Evolutionary conservation across 495 filamentous ascomycete genomes (phyloP), one percentile per base, ranked within the genome.

Genomic region (Xeromyces bisporus): DNA sequence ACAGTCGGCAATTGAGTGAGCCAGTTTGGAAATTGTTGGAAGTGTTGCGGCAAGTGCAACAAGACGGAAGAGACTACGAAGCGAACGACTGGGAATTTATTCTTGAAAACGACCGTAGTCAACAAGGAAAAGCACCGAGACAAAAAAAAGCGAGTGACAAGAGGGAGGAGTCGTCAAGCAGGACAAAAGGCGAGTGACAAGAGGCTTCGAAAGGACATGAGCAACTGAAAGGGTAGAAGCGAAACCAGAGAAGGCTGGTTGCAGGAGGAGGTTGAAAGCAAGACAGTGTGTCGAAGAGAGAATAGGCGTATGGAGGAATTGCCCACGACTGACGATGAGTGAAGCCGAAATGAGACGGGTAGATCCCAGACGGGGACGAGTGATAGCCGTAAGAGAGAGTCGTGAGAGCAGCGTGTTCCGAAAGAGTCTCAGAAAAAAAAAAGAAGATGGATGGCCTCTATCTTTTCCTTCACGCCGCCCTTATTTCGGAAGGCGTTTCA

Each of bases 1-100:
- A 51, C 57, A 50, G 54, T 63, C 55, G 33, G 51, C 50, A 50
- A 54, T 62, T 51, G 58, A 64, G 47, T 60, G 62, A 59, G 61
- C 61, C 61, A 65, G 61, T 44, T 64, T 65, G 61, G 63, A 55
- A 46, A 48, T 60, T 59, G 43, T 64, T 65, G 61, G 63, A 55
- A 46, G 49, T 60, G 56, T 62, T 65, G 59, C 56, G 58, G 49
- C 41, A 41, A 44, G 43, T 62, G 58, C 58, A 61, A 62, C 57
- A 40, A 52, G 51, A 58, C 48, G 47, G 51, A 48, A 56, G 44
- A 39, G 35, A 39, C 39, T 50, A 48, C 40, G 38, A 57, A 63
- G 59, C 61, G 61, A 62, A 54, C 56, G 58, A 57, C 56, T 54
- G 56, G 32, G 53, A 56, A 62, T 58, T 56, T 59, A 60, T 59